phyloP scores from a whole-genome alignment of 2,329 filamentous ascomycete genomes.

The Colletotrichum tamarilloi region DNA sequence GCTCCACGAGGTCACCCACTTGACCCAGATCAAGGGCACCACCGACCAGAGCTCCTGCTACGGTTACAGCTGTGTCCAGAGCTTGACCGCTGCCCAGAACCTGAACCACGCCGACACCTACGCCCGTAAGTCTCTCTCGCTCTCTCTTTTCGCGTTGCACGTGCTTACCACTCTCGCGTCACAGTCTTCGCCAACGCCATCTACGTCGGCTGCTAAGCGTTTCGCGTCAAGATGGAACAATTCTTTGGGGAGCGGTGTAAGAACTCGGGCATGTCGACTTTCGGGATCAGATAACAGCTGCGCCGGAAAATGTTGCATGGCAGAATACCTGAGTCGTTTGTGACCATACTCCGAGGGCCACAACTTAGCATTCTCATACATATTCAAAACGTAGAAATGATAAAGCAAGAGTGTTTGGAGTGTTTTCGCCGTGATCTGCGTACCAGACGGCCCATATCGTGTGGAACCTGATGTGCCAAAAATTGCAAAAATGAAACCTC shows the following conservation, averaged over 20 bases:
- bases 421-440: too few species aligned
- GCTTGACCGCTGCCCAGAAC: slow-evolving; percentile 60
- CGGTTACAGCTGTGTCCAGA: slow-evolving; percentile 60
- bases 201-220: slow-evolving; percentile 51
- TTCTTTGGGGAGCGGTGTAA: background rate
- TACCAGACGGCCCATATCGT: too few species aligned
- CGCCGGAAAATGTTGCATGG: background rate
- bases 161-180: slow-evolving; percentile 42
- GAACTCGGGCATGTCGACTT: background rate
- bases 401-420: too few species aligned
- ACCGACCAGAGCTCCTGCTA: slow-evolving; percentile 68
- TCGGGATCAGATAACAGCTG: background rate
- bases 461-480: too few species aligned
- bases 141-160: background rate
- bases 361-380: background rate
- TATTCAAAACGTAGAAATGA: background rate
- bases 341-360: background rate
- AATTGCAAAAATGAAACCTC: background rate
- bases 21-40: slow-evolving; percentile 68
- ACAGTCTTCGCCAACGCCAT: slow-evolving; percentile 40
- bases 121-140: background rate
- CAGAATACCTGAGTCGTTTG: background rate
- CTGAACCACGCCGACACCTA: slow-evolving; percentile 74
- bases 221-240: background rate
- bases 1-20: slow-evolving; percentile 74